phyloP scores from a whole-genome alignment of 2,329 filamentous ascomycete species.

The Karstenula rhodostoma region DNA sequence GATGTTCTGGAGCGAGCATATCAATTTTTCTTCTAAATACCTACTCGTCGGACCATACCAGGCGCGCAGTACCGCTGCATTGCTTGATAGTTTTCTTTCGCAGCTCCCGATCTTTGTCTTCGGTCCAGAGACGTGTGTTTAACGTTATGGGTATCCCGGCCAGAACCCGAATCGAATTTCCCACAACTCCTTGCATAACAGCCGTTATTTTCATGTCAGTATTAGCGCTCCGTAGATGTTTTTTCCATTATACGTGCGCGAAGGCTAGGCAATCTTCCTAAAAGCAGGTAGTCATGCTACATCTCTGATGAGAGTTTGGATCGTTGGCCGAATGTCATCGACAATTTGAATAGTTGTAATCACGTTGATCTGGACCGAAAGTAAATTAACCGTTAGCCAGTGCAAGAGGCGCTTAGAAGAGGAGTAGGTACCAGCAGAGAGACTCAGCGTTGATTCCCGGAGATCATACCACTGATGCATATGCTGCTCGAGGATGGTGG shows the following conservation, averaged over 20 bases:
- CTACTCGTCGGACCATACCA: too few relatives aligned
- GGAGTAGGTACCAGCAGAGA: neutral
- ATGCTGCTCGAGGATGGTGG: too few relatives aligned
- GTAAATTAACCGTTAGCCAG: neutral
- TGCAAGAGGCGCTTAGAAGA: too few relatives aligned
- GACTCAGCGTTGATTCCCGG: neutral
- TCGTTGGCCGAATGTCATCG: neutral
- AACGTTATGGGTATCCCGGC: neutral
- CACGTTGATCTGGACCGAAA: neutral
- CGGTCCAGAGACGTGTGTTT: neutral
- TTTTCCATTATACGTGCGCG: too few relatives aligned
- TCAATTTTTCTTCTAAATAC: too few relatives aligned
- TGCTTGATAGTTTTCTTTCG: neutral
- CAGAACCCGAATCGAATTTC: neutral
- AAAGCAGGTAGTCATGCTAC: neutral
- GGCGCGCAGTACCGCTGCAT: too few relatives aligned
- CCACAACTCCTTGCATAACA: neutral
- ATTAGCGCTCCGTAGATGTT: too few relatives aligned
- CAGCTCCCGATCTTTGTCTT: neutral
- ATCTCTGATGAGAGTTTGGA: neutral
- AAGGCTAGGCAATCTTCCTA: neutral
- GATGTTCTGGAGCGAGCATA: too few relatives aligned
- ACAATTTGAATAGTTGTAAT: neutral
- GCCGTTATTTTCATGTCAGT: neutral
- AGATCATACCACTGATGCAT: too few relatives aligned